Percentiles rank a stretch among this genome's conserved stretches.
These are phyloP conservation scores for Phaeophleospora eucalypticola DNA, from an alignment of 2,329 filamentous ascomycete species.

Conservation along the genomic window DNA sequence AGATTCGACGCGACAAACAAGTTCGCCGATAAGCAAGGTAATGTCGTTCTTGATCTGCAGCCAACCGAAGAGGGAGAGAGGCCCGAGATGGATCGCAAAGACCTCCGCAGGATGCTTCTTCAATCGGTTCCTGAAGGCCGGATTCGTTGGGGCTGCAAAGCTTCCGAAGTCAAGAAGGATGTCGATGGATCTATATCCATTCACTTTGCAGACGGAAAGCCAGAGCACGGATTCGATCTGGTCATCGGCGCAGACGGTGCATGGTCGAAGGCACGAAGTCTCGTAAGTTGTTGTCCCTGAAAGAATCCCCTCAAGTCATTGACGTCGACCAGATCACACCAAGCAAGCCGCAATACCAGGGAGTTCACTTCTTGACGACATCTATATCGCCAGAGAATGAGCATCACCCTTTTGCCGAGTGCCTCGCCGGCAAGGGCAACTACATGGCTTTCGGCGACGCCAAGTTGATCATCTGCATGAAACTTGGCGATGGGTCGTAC, in stretches of 20 bases:
- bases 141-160: slow-evolving; percentile 33
- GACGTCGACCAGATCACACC: slow-evolving; percentile 29
- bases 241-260: slow-evolving; percentile 49
- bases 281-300: slow-evolving; percentile 26
- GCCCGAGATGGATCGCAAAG: slow-evolving; percentile 41
- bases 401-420: slow-evolving; percentile 22
- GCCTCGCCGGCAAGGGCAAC: slow-evolving; percentile 29
- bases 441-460: slow-evolving; percentile 23
- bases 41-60: slow-evolving; percentile 10
- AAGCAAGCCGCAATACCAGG: slow-evolving; percentile 34
- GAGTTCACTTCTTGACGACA: slow-evolving; percentile 33
- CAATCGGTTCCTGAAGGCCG: slow-evolving; percentile 31
- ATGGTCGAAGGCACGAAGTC: slow-evolving; percentile 38
- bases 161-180: slow-evolving; percentile 21
- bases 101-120: slow-evolving; percentile 37
- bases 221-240: slow-evolving; percentile 39
- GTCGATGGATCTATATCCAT: slow-evolving; percentile 22
- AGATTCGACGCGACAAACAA: slow-evolving; percentile 23
- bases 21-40: slow-evolving; percentile 20
- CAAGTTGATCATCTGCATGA: slow-evolving; percentile 19
- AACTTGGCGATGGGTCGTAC: slow-evolving; percentile 23
- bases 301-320: background rate
- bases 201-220: slow-evolving; percentile 29
- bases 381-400: slow-evolving; percentile 27
- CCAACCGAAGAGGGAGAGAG: slow-evolving; percentile 27